Evolutionary conservation across 768 basidiomycete genomes (phyloP).

Genomic region (Tricholomella constricta): DNA sequence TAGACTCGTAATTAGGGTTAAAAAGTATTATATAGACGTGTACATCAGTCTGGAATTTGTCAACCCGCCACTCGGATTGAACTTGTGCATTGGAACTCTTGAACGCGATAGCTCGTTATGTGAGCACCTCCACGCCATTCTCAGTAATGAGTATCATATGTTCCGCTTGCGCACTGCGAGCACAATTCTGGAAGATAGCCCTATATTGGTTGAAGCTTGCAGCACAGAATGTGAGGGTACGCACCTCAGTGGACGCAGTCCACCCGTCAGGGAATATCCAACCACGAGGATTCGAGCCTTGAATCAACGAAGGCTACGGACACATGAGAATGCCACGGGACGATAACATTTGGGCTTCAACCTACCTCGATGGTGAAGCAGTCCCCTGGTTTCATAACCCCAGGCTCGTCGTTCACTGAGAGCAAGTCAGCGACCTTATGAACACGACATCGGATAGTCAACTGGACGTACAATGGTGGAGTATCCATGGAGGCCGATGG

Average conservation of each 20-base stretch:
- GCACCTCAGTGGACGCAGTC: conserved; percentile 87
- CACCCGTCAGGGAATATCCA: conserved; percentile 92
- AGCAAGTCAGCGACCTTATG: neutral
- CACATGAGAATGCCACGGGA: neutral
- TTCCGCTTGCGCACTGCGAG: conserved; percentile 83
- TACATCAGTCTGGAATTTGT: neutral
- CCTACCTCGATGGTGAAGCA: conserved; percentile 91
- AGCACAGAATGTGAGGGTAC: conserved; percentile 14
- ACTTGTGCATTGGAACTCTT: too few relatives aligned
- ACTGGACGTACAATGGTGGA: conserved; percentile 63
- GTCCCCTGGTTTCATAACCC: conserved; percentile 79
- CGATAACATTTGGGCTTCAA: neutral
- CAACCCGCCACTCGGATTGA: too few relatives aligned
- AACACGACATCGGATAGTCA: too few relatives aligned
- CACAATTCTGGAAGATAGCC: conserved; percentile 59
- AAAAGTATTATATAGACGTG: conserved; percentile 2
- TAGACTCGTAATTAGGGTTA: neutral
- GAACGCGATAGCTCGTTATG: conserved; percentile 30
- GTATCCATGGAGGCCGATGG: conserved; percentile 81
- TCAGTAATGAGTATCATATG: conserved; percentile 88
- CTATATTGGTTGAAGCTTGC: neutral
- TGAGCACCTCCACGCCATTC: conserved; percentile 76
- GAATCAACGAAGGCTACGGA: conserved; percentile 70
- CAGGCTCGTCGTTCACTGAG: conserved; percentile 81
- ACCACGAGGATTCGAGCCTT: conserved; percentile 65